Conservation (phyloP, 192 early-diverging fungal genomes). For the Globomyces pollinis-pini region DNA sequence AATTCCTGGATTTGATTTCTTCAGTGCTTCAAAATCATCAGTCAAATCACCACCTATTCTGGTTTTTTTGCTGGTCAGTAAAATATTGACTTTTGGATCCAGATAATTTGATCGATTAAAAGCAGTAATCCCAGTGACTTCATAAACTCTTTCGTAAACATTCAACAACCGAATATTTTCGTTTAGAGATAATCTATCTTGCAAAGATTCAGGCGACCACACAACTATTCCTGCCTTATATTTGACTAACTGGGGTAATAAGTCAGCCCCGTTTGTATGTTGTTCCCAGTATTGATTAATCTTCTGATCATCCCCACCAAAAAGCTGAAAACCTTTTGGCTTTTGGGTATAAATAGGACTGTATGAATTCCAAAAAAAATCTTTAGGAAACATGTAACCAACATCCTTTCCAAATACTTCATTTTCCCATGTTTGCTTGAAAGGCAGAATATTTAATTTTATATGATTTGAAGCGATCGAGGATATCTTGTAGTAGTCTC, state of each 20-base stretch:
- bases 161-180: background rate
- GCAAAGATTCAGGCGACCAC: background rate
- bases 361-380: conserved; percentile 8
- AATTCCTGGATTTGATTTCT: conserved; percentile 1
- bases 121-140: conserved; percentile 6
- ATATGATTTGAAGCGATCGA: conserved; percentile 10
- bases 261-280: background rate
- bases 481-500: conserved; percentile 10
- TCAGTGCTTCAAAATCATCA: background rate
- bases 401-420: conserved; percentile 36
- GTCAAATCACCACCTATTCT: conserved; percentile 13
- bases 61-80: conserved; percentile 7
- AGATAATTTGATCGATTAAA: conserved; percentile 7
- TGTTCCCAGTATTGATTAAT: background rate
- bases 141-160: conserved; percentile 14
- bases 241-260: background rate
- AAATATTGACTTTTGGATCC: conserved; percentile 8
- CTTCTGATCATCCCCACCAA: background rate
- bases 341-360: conserved; percentile 11
- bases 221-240: background rate
- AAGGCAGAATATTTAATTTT: too few relatives aligned
- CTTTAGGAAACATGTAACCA: conserved; percentile 32
- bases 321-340: background rate
- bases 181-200: background rate
- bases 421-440: conserved; percentile 22